Evolutionary conservation across 2,329 filamentous ascomycete species (phyloP).

Genomic region (Colletotrichum sublineola): DNA sequence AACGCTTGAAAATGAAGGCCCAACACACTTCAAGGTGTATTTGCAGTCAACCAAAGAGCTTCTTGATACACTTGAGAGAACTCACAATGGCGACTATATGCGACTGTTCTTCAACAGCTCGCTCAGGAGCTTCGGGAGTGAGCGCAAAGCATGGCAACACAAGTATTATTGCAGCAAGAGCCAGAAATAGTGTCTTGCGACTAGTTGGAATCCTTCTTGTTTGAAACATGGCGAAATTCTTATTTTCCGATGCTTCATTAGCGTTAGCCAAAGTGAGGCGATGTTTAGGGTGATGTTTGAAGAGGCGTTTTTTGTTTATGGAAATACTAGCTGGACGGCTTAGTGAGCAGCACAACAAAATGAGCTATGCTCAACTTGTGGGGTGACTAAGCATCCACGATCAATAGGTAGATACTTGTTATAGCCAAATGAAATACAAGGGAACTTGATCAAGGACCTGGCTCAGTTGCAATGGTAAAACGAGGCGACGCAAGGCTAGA

Average conservation of each 20-base stretch:
- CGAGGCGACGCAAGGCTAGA: neutral
- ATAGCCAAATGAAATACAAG: neutral
- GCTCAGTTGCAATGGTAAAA: neutral
- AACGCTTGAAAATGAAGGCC: conserved; percentile 3
- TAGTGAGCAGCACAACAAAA: neutral
- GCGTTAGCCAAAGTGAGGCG: neutral
- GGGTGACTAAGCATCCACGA: neutral
- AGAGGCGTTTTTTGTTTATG: no score
- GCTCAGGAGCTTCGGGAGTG: neutral
- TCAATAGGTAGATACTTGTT: neutral
- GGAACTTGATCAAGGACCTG: no score
- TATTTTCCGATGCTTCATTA: neutral
- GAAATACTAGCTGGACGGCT: neutral
- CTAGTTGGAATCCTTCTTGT: no score
- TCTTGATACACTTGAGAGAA: neutral
- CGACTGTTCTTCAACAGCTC: neutral
- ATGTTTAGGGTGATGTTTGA: neutral
- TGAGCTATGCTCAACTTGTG: neutral
- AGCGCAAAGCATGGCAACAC: neutral
- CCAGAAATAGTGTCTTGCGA: neutral
- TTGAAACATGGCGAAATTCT: neutral
- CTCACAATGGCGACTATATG: conserved; percentile 9
- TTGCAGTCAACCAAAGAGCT: neutral
- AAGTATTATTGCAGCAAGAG: neutral
- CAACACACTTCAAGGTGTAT: neutral